Percentiles rank a stretch among this genome's conserved stretches.
Conservation (phyloP, 441 rosid genomes). For the Gossypium schwendimanii region DNA sequence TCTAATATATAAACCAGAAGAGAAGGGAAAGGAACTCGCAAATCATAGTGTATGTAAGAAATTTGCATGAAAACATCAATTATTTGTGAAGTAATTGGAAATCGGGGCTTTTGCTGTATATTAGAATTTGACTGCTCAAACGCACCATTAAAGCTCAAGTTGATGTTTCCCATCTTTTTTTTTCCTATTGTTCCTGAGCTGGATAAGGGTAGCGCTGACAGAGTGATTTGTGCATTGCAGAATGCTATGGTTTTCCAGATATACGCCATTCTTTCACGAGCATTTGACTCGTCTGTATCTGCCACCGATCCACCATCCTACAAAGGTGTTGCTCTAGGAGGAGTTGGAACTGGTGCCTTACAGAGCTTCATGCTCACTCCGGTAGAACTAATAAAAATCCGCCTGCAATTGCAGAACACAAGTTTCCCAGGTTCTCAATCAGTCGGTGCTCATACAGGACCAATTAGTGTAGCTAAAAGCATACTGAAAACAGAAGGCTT, state of each 20-base stretch:
- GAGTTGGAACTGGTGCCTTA: constrained; percentile 78
- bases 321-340: constrained; percentile 77
- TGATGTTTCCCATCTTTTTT: background rate
- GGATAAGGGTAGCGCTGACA: background rate
- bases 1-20: background rate
- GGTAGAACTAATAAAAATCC: constrained; percentile 83
- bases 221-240: constrained; percentile 34
- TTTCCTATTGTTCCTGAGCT: background rate
- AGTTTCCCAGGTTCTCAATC: constrained; percentile 14
- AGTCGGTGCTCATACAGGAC: constrained; percentile 32
- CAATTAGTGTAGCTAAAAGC: constrained; percentile 51
- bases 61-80: background rate
- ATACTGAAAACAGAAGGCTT: constrained; percentile 59
- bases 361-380: constrained; percentile 76
- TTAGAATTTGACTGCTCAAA: background rate
- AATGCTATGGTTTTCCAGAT: constrained; percentile 93
- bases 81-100: background rate
- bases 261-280: constrained; percentile 76
- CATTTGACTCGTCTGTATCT: constrained; percentile 46
- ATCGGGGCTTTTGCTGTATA: background rate
- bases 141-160: background rate
- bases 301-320: constrained; percentile 69
- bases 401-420: constrained; percentile 61
- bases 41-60: background rate
- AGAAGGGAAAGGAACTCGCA: background rate